phyloP scores from a whole-genome alignment of 371 early-diverging fungal genomes.

The Rhizomucor pusillus region DNA sequence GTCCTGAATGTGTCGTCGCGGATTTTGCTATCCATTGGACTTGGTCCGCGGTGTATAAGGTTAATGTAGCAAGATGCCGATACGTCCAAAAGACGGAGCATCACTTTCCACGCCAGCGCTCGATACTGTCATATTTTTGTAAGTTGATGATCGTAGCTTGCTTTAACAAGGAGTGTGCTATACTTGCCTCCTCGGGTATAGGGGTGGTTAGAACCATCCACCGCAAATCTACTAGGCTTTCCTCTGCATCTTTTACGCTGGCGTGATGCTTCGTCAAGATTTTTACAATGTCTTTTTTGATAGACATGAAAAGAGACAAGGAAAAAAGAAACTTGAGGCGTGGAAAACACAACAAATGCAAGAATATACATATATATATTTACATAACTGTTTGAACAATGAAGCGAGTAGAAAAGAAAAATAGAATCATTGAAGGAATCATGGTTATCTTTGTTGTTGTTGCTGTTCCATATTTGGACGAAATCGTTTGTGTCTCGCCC shows the following conservation, averaged over 20 bases:
- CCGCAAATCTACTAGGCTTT: conserved; percentile 19
- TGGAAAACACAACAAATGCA: too few relatives aligned
- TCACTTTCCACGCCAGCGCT: conserved; percentile 74
- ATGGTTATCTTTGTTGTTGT: conserved; percentile 9
- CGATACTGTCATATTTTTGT: conserved; percentile 22
- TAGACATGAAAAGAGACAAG: not conserved
- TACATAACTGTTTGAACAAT: too few relatives aligned
- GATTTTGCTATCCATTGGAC: conserved; percentile 75
- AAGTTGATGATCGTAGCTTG: not conserved
- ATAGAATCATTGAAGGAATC: too few relatives aligned
- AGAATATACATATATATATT: too few relatives aligned
- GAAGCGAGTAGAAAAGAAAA: too few relatives aligned
- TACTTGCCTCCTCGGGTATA: conserved; percentile 24
- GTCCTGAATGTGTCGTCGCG: conserved; percentile 90
- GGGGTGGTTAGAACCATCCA: conserved; percentile 13
- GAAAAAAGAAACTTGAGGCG: too few relatives aligned
- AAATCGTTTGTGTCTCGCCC: not conserved
- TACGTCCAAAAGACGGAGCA: conserved; percentile 75
- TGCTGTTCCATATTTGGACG: not conserved
- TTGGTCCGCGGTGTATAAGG: conserved; percentile 71
- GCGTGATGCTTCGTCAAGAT: conserved; percentile 19
- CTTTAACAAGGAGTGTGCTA: not conserved
- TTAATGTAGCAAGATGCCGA: conserved; percentile 75
- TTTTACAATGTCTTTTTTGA: conserved; percentile 6
- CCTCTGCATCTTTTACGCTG: conserved; percentile 14